Base-by-base conservation (phyloP, 2,329 filamentous ascomycete species). In the Leptoxyphium fumago region DNA sequence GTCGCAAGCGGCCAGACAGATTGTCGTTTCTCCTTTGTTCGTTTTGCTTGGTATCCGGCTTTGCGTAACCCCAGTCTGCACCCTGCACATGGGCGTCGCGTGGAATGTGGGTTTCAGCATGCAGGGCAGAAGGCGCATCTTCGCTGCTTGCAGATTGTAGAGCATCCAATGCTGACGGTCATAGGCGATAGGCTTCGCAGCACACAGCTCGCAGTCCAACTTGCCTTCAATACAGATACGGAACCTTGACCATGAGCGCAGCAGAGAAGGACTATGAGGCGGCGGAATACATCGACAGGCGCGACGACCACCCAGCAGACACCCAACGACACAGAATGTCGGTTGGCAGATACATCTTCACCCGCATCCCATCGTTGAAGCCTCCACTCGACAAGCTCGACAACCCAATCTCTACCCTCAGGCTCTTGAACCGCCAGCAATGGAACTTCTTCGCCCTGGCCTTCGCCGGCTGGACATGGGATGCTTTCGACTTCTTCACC, bases 401-500 rank as follows among this genome's bases (percentile, higher is more conserved):
- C 9, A 78, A 77, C 44, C 74, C 74, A 0, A 66, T 76, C 51
- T 64, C 61, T 8, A 61, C 74, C 0, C 59, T 78, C 17, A 55
- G 61, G 14, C 56, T 74, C 39, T 63, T 77, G 6, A 75, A 72
- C 48, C 55, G 54, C 28, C 69, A 74, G 40, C 72, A 77, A 63
- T 77, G 73, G 73, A 63, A 75, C n/a, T 74, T 75, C 59, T 77
- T 75, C 56, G 55, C 64, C 7, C 62, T 65, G 34, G 60, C 64
- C 1, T 68, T 69, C 46, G 52, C 67, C 13, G 72, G 65, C 2
- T 77, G 74, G 71, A 63, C 65, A 2, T 73, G 70, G 69, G 71
- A 74, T 52, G 56, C 74, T 0, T 75, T 78, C 45, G 75, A 78
- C 53, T 78, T 78, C 61, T 78, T 78, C 61, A 76, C 74, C 18